Conservation (phyloP, 2,329 filamentous ascomycete genomes). For the Penicillium brevicompactum region DNA sequence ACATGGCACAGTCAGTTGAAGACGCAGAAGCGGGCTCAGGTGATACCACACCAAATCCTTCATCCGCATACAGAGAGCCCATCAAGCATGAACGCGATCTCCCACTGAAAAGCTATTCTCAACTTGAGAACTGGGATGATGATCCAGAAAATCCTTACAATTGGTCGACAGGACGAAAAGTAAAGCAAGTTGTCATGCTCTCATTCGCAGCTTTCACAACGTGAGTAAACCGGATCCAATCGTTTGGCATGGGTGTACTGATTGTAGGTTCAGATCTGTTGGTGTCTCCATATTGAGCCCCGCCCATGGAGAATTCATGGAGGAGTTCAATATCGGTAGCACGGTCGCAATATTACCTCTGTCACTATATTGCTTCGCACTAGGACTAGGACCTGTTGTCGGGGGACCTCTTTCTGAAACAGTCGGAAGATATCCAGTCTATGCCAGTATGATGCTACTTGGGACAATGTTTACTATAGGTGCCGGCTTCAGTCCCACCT, state of each 20-base stretch:
- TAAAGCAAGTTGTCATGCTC: slow-evolving; percentile 17
- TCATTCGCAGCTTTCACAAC: slow-evolving; percentile 18
- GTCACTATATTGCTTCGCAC: slow-evolving; percentile 19
- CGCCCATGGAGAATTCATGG: slow-evolving; percentile 16
- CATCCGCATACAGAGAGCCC: background rate
- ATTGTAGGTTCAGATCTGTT: slow-evolving; percentile 7
- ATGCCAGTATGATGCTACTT: slow-evolving; percentile 14
- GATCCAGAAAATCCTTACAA: slow-evolving; percentile 20
- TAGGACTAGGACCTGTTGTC: slow-evolving; percentile 24
- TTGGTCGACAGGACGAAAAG: slow-evolving; percentile 13
- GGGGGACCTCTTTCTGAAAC: slow-evolving; percentile 27
- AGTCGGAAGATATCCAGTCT: slow-evolving; percentile 24
- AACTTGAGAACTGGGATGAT: background rate
- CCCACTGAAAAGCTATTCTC: background rate
- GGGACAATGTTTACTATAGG: slow-evolving; percentile 20
- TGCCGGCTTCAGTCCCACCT: slow-evolving; percentile 13
- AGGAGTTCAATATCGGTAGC: slow-evolving; percentile 15
- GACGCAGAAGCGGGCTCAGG: background rate
- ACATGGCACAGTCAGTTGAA: background rate
- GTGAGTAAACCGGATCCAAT: background rate
- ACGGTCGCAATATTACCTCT: slow-evolving; percentile 19
- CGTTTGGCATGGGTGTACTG: background rate
- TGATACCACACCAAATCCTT: background rate
- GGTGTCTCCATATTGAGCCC: slow-evolving; percentile 18
- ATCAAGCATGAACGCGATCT: background rate